A percentile compares a stretch with the other conserved stretches of the same genome.
Evolutionary conservation across 1,284 basidiomycete species (phyloP).

Genomic region (Rhodotorula mucilaginosa): DNA sequence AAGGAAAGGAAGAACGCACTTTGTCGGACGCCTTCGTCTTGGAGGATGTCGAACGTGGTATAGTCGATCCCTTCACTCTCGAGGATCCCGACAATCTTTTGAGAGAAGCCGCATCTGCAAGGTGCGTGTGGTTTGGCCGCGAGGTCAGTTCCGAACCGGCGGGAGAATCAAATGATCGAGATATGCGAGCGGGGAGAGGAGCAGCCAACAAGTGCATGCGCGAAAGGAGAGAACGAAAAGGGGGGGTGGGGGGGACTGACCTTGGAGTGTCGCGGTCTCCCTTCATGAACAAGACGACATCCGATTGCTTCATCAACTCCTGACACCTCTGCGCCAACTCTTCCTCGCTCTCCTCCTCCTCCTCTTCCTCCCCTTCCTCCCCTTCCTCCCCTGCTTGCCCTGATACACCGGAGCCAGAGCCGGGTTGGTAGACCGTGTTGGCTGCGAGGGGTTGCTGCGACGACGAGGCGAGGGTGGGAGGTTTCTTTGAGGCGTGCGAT

Average conservation of each 20-base stretch:
- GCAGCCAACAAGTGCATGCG: too few species aligned
- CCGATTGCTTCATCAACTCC: constrained; percentile 62
- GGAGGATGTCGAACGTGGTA: constrained; percentile 69
- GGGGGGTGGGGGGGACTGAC: constrained; percentile 46
- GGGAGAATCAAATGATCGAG: too few species aligned
- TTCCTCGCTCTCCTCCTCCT: constrained; percentile 60
- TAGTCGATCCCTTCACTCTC: constrained; percentile 63
- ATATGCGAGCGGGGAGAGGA: too few species aligned
- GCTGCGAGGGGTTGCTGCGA: constrained; percentile 36
- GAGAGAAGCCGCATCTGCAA: constrained; percentile 66
- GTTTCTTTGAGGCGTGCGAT: constrained; percentile 51
- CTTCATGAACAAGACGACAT: constrained; percentile 95
- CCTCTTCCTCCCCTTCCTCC: constrained; percentile 53
- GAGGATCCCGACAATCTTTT: constrained; percentile 66
- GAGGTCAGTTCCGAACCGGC: too few species aligned
- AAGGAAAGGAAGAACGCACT: constrained; percentile 47
- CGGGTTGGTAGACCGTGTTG: constrained; percentile 29
- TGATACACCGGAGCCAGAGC: constrained; percentile 40
- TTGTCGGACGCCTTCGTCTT: constrained; percentile 66
- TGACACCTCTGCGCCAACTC: constrained; percentile 64
- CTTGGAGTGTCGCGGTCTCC: constrained; percentile 80
- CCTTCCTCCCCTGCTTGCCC: constrained; percentile 53
- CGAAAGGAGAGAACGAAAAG: background rate
- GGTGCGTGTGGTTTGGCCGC: background rate
- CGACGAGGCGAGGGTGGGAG: constrained; percentile 47